A percentile compares a stretch with the other conserved stretches of the same genome.
phyloP scores from a whole-genome alignment of 164 flowering plant genomes.

The Magnolia sinica region DNA sequence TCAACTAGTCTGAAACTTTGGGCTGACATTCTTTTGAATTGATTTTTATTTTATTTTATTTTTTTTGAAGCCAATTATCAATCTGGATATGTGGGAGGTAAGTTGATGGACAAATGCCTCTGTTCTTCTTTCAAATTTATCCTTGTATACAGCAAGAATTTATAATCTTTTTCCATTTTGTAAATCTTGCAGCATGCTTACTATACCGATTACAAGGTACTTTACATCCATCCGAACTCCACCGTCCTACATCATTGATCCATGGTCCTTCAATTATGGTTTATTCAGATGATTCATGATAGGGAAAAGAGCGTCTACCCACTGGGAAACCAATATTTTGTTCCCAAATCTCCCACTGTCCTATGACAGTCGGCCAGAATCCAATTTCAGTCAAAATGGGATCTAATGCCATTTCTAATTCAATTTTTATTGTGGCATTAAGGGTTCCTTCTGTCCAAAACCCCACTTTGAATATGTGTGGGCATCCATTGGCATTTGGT shows the following conservation, averaged over 20 bases:
- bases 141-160: neutral
- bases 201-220: slow-evolving; percentile 83
- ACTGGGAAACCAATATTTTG: neutral
- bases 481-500: too few species aligned
- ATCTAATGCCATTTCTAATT: neutral
- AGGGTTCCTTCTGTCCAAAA: too few species aligned
- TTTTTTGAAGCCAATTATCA: slow-evolving; percentile 72
- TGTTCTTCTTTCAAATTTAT: neutral
- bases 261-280: neutral
- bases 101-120: neutral
- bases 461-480: too few species aligned
- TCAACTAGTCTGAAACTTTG: neutral
- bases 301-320: neutral
- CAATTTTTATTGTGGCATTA: too few species aligned
- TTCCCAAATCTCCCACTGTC: too few species aligned
- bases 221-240: neutral
- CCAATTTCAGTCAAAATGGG: neutral
- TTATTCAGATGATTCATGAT: neutral
- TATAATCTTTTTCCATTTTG: slow-evolving; percentile 8
- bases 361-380: neutral
- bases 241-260: neutral
- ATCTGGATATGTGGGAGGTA: slow-evolving; percentile 96
- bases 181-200: slow-evolving; percentile 74
- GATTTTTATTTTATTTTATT: slow-evolving; percentile 2
- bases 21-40: neutral